A percentile compares a stretch with the other conserved stretches of the same genome.
These are phyloP conservation scores for Aureobasidium sp. DNA, from an alignment of 2,329 filamentous ascomycete species.

Conservation along the genomic window DNA sequence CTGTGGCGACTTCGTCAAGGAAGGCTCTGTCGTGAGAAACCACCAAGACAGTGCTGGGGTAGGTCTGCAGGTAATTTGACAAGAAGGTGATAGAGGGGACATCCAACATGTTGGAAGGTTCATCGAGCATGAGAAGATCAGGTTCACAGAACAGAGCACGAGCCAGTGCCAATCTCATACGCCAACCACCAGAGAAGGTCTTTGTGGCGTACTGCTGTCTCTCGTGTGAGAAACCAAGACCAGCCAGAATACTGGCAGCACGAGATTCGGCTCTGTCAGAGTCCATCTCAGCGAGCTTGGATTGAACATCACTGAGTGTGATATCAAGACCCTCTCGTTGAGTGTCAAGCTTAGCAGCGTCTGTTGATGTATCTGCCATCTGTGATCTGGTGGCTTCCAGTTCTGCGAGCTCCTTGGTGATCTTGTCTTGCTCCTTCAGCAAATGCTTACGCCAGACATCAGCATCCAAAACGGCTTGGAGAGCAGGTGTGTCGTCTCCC, in stretches of 20 bases:
- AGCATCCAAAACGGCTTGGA: slow-evolving; percentile 93
- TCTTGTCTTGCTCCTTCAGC: slow-evolving; percentile 80
- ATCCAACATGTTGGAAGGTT: slow-evolving; percentile 99
- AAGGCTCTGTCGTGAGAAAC: slow-evolving; percentile 99
- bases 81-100: slow-evolving; percentile 99
- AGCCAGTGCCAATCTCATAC: slow-evolving; percentile 92
- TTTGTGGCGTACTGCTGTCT: slow-evolving; percentile 88
- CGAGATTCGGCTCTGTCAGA: slow-evolving; percentile 96
- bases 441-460: slow-evolving; percentile 98
- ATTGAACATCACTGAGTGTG: slow-evolving; percentile 82
- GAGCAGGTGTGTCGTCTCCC: slow-evolving; percentile 87
- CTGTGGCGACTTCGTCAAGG: slow-evolving; percentile 94
- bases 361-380: slow-evolving; percentile 84
- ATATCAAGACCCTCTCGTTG: slow-evolving; percentile 86
- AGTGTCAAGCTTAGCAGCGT: slow-evolving; percentile 74
- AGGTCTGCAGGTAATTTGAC: slow-evolving; percentile 85
- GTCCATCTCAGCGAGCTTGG: slow-evolving; percentile 95
- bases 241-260: slow-evolving; percentile 90
- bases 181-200: slow-evolving; percentile 99
- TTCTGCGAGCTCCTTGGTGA: slow-evolving; percentile 62
- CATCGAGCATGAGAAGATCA: slow-evolving; percentile 89
- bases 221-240: slow-evolving; percentile 92
- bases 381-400: slow-evolving; percentile 69
- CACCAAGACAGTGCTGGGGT: slow-evolving; percentile 90
- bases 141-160: slow-evolving; percentile 97